phyloP scores from a whole-genome alignment of 129 eudicot genomes.

The Deinandra increscens region DNA sequence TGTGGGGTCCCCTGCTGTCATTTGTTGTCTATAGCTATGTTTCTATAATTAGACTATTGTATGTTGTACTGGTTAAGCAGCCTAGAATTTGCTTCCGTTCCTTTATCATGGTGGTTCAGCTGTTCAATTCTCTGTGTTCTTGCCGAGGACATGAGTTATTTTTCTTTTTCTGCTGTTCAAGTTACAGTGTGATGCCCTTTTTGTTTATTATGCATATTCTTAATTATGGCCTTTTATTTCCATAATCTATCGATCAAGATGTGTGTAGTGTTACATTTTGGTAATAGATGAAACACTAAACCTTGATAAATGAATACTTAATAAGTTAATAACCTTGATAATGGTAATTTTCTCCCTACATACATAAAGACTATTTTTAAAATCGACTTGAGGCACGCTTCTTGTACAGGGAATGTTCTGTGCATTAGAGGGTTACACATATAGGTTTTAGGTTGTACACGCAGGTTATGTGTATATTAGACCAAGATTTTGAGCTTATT shows the following conservation, averaged over 20 bases:
- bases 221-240: not conserved
- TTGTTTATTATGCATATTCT: conserved; percentile 9
- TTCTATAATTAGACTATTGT: not conserved
- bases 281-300: not conserved
- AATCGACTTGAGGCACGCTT: no score
- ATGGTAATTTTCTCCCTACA: not conserved
- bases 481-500: no score
- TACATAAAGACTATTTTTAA: not conserved
- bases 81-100: conserved; percentile 8
- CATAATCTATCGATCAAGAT: conserved; percentile 5
- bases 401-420: no score
- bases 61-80: conserved; percentile 9
- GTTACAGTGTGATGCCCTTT: not conserved
- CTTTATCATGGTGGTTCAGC: not conserved
- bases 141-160: not conserved
- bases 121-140: not conserved
- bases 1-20: conserved; percentile 2
- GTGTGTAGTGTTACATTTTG: not conserved
- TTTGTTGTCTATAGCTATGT: not conserved
- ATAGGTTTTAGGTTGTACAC: no score
- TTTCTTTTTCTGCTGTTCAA: not conserved
- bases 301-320: not conserved
- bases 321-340: not conserved
- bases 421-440: no score
- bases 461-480: no score